Evolutionary conservation across 2,329 filamentous ascomycete species (phyloP).

Genomic region (Colletotrichum sp.): DNA sequence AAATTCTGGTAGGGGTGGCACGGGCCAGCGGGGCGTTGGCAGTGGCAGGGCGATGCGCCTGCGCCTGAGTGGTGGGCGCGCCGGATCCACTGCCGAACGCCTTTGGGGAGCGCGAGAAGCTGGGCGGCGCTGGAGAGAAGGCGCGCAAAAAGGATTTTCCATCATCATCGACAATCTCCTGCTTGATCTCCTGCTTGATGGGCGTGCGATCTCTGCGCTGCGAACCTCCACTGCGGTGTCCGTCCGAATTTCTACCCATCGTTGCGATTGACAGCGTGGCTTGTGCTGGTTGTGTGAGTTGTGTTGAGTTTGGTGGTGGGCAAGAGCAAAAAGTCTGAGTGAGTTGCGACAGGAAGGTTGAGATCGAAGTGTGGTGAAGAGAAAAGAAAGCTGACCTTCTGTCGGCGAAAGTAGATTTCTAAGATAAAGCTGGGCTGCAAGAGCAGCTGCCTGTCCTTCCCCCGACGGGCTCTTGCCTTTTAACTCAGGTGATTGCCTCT

Average conservation of each 20-base stretch:
- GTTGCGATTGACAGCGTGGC: background rate
- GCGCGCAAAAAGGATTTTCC: conserved; percentile 14
- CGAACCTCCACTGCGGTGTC: background rate
- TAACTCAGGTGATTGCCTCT: background rate
- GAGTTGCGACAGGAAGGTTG: background rate
- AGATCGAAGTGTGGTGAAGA: background rate
- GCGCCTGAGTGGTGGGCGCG: background rate
- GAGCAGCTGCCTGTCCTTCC: background rate
- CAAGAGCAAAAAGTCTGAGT: background rate
- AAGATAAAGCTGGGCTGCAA: background rate
- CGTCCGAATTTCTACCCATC: background rate
- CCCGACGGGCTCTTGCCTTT: background rate
- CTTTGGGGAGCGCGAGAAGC: background rate
- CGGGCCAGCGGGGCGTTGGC: background rate
- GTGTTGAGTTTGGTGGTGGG: background rate
- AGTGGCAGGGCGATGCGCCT: background rate
- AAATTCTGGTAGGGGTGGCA: conserved; percentile 11
- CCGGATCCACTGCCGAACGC: background rate
- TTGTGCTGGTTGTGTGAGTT: background rate
- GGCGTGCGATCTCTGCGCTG: background rate
- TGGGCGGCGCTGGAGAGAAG: background rate
- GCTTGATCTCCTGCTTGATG: background rate
- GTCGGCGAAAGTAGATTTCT: background rate
- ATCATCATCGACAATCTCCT: background rate
- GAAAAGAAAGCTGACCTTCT: background rate